These are phyloP conservation scores for Nevesoporus exiguus DNA, from an alignment of 768 basidiomycete species.

Conservation along the genomic window DNA sequence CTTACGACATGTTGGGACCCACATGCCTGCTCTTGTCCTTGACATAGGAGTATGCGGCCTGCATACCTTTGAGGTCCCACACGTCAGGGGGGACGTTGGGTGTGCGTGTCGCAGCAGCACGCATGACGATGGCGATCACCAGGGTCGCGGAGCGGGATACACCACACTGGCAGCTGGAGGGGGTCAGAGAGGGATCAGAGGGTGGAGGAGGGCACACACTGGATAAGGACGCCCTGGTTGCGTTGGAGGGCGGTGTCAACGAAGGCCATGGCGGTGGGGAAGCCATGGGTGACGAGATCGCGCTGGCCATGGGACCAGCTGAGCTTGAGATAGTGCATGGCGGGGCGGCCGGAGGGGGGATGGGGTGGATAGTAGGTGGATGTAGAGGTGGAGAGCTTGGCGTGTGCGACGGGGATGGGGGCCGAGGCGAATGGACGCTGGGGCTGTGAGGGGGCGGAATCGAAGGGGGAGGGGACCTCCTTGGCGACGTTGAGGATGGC, in stretches of 20 bases:
- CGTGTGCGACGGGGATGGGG: constrained; percentile 50
- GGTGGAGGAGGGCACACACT: constrained; percentile 51
- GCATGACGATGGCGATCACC: constrained; percentile 90
- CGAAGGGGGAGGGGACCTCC: constrained; percentile 77
- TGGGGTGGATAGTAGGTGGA: constrained; percentile 67
- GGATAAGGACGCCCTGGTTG: constrained; percentile 78
- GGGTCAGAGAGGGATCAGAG: constrained; percentile 14
- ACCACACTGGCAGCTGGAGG: constrained; percentile 85
- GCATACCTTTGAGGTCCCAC: constrained; percentile 82
- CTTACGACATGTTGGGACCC: constrained; percentile 94
- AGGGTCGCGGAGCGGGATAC: constrained; percentile 89
- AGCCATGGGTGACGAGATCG: constrained; percentile 77
- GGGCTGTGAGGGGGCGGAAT: constrained; percentile 43
- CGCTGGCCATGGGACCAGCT: constrained; percentile 94
- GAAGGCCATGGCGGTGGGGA: constrained; percentile 77
- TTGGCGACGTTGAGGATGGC: constrained; percentile 91
- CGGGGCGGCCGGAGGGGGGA: constrained; percentile 64
- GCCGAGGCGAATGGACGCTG: constrained; percentile 65
- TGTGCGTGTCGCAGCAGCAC: constrained; percentile 71
- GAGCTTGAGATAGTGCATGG: constrained; percentile 85
- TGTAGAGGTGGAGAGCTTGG: constrained; percentile 37
- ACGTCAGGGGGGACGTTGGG: constrained; percentile 69
- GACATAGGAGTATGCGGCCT: constrained; percentile 84
- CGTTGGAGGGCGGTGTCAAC: constrained; percentile 73
- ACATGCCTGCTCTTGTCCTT: constrained; percentile 86